phyloP scores from a whole-genome alignment of 768 basidiomycete species.

The Mycena vitilis region DNA sequence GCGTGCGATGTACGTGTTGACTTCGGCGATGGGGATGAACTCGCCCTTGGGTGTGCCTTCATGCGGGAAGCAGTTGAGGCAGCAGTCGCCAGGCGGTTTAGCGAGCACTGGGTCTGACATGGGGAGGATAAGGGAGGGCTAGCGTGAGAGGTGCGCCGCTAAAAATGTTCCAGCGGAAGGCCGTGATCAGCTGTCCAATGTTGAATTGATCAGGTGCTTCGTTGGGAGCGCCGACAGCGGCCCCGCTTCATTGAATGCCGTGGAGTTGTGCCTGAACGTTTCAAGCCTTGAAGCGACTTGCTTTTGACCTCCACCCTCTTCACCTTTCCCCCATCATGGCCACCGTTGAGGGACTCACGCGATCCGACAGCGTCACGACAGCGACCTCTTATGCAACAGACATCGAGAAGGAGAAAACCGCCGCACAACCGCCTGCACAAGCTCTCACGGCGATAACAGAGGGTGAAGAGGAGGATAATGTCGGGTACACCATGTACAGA shows the following conservation, averaged over 20 bases:
- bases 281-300: background rate
- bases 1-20: slow-evolving; percentile 53
- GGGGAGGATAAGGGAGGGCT: background rate
- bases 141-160: background rate
- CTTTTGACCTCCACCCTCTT: background rate
- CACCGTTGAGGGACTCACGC: slow-evolving; percentile 7
- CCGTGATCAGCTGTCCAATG: slow-evolving; percentile 21
- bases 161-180: slow-evolving; percentile 4
- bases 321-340: slow-evolving; percentile 9
- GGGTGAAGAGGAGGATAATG: slow-evolving; percentile 34
- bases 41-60: slow-evolving; percentile 48
- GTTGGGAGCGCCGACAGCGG: too few species aligned
- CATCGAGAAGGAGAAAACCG: slow-evolving; percentile 31
- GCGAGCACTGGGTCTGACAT: slow-evolving; percentile 41
- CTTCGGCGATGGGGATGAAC: slow-evolving; percentile 39
- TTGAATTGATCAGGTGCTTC: background rate
- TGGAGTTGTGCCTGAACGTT: background rate
- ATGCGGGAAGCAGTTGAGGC: slow-evolving; percentile 54
- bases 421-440: slow-evolving; percentile 1
- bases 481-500: slow-evolving; percentile 32
- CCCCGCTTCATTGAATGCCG: background rate
- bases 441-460: slow-evolving; percentile 28
- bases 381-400: slow-evolving; percentile 32
- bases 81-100: slow-evolving; percentile 51
- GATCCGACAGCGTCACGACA: slow-evolving; percentile 29